A percentile compares a stretch with the other conserved stretches of the same genome.
phyloP scores from a whole-genome alignment of 2,329 filamentous ascomycete genomes.

The Bertia moriformis region DNA sequence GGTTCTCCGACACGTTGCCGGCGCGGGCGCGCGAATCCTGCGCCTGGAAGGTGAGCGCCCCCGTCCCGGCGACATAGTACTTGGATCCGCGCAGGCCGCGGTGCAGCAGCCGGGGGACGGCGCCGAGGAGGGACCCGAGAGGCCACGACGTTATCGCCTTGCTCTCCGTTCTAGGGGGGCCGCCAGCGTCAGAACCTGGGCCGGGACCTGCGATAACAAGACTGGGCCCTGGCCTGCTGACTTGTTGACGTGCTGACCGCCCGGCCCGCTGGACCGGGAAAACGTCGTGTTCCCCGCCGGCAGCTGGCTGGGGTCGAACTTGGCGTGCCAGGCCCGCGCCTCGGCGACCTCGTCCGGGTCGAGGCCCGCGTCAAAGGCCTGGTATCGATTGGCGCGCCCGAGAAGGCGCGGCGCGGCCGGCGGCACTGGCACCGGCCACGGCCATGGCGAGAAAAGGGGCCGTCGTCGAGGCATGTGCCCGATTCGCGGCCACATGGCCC shows the following conservation, averaged over 20 bases:
- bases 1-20: slow-evolving; percentile 37
- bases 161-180: slow-evolving; percentile 41
- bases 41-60: slow-evolving; percentile 37
- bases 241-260: slow-evolving; percentile 51
- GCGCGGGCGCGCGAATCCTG: slow-evolving; percentile 36
- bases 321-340: background rate
- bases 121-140: slow-evolving; percentile 26
- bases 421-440: too few species aligned
- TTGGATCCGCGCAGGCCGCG: slow-evolving; percentile 30
- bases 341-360: background rate
- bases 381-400: background rate
- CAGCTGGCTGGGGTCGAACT: slow-evolving; percentile 10
- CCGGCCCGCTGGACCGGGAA: slow-evolving; percentile 44
- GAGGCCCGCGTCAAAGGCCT: background rate
- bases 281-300: slow-evolving; percentile 36
- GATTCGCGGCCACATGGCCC: too few species aligned
- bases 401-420: too few species aligned
- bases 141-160: slow-evolving; percentile 41
- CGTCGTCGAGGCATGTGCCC: too few species aligned
- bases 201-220: slow-evolving; percentile 2
- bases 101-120: slow-evolving; percentile 32
- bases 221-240: slow-evolving; percentile 13
- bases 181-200: background rate
- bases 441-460: too few species aligned
- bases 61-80: slow-evolving; percentile 34